These are phyloP conservation scores for Globisporangium irregulare DNA, from an alignment of 352 stramenopile species.

Conservation along the genomic window DNA sequence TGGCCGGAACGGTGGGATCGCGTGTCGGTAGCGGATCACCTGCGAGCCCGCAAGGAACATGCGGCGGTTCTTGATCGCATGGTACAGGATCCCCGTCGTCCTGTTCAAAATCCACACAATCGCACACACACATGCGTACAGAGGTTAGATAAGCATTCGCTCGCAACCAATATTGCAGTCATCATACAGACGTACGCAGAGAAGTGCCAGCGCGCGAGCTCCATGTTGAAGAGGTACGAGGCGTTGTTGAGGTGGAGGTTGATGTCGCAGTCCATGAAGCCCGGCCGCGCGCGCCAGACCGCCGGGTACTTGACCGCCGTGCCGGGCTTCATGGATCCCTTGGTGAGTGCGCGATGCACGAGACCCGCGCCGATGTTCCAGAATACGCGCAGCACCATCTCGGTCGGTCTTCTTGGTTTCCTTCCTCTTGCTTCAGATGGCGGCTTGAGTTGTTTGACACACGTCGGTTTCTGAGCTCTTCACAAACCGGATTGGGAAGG, in stretches of 20 bases:
- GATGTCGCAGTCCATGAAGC: constrained; percentile 77
- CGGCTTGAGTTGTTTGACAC: background rate
- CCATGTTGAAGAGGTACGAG: constrained; percentile 79
- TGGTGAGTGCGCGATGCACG: constrained; percentile 50
- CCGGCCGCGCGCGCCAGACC: constrained; percentile 62
- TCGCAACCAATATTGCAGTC: background rate
- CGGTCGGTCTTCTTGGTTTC: background rate
- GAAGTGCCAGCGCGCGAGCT: constrained; percentile 85
- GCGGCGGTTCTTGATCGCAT: constrained; percentile 59
- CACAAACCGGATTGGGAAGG: background rate
- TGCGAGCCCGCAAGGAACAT: constrained; percentile 65
- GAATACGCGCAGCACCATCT: constrained; percentile 67
- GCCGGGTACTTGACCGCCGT: constrained; percentile 65
- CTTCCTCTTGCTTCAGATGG: too few species aligned
- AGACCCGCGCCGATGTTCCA: constrained; percentile 69
- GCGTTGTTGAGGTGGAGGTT: constrained; percentile 88
- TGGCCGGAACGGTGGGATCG: constrained; percentile 49
- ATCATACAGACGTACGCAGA: constrained; percentile 42
- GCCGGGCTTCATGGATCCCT: constrained; percentile 36
- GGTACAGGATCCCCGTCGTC: constrained; percentile 2
- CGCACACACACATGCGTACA: too few species aligned
- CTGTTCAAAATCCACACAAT: constrained; percentile 2
- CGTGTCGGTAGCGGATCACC: constrained; percentile 55
- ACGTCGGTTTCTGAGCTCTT: background rate
- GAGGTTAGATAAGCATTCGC: background rate